Evolutionary conservation across 2,329 filamentous ascomycete genomes (phyloP).

Genomic region (Stemphylium vesicarium): DNA sequence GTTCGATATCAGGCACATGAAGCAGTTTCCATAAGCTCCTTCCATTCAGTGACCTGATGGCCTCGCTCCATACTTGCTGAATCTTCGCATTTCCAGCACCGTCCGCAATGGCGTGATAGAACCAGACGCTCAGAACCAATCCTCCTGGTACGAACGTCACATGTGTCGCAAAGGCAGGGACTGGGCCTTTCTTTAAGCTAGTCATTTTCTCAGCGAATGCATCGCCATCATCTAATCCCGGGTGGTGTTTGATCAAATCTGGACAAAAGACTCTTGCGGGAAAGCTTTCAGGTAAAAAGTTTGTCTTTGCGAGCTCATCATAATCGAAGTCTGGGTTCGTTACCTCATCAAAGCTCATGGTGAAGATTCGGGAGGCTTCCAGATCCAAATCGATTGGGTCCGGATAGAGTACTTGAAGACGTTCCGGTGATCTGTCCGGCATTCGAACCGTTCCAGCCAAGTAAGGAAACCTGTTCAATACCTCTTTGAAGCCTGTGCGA

Average conservation of each 20-base stretch:
- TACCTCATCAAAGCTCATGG: not conserved
- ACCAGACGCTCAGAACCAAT: slow-evolving; percentile 34
- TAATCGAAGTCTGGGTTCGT: slow-evolving; percentile 8
- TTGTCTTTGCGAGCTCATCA: slow-evolving; percentile 10
- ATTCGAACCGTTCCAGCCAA: slow-evolving; percentile 22
- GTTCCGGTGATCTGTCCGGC: slow-evolving; percentile 2
- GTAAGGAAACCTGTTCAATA: slow-evolving; percentile 20
- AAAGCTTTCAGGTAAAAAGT: slow-evolving; percentile 14
- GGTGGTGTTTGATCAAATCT: slow-evolving; percentile 13
- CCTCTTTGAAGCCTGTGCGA: slow-evolving; percentile 13
- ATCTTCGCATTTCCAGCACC: slow-evolving; percentile 22
- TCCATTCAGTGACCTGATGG: not conserved
- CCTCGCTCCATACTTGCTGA: slow-evolving; percentile 19
- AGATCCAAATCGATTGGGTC: slow-evolving; percentile 11
- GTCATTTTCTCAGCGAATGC: slow-evolving; percentile 16
- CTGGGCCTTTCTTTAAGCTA: slow-evolving; percentile 14
- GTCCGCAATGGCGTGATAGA: slow-evolving; percentile 32
- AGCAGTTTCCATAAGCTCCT: not conserved
- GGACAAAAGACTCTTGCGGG: slow-evolving; percentile 19
- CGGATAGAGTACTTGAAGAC: slow-evolving; percentile 20
- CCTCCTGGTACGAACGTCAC: slow-evolving; percentile 37
- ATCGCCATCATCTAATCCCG: slow-evolving; percentile 18
- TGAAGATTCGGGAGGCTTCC: slow-evolving; percentile 13
- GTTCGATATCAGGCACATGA: not conserved
- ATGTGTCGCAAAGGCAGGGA: slow-evolving; percentile 31